Evolutionary conservation across 2,329 filamentous ascomycete genomes (phyloP), one percentile per base, ranked within the genome.

Genomic region (Blumeria graminis): DNA sequence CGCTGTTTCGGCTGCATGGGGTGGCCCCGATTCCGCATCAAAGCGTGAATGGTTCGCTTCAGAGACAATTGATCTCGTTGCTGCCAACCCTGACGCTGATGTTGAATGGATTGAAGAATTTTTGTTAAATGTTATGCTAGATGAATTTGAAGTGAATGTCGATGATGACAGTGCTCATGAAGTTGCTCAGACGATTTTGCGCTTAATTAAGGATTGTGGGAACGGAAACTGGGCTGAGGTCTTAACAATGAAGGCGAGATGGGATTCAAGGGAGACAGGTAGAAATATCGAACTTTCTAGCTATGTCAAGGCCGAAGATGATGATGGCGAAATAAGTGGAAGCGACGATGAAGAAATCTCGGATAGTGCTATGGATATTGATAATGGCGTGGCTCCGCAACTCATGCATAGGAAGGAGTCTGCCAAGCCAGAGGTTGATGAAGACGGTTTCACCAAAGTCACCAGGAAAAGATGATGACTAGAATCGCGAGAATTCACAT

Each of bases 1-100:
- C 66, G 87, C 92, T 51, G 86, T 95, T 48, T 78, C 85, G 67
- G 87, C 86, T 68, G 75, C 80, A 70, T 94, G 89, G 84, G 92
- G 90, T 64, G 92, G 90, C 1, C 80, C 86, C 43, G 81, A 87
- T 65, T 60, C 58, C 83, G 81, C 75, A 59, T 87, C 93, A 69
- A 96, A 96, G 73, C 84, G 90, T 65, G 90, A 94, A 74, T 96
- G 89, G 90, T 86, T 98, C 65, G 90, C 86, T 55, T 89, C 88
- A 60, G 85, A 84, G 46, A 75, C 96, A 56, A 83, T 82, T 58
- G 86, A 94, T 32, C 78, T 94, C 60, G 83, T 95, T 63, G 61
- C 65, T 16, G 69, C 72, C 10, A 70, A 73, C 3, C 73, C 78
- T 1, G 72, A 79, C 56, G 80, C 85, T 10, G 84, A 94, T 62